Evolutionary conservation across 192 early-diverging fungal species (phyloP), one percentile per base, ranked within the genome.

Genomic region (Spizellomyces punctatus): DNA sequence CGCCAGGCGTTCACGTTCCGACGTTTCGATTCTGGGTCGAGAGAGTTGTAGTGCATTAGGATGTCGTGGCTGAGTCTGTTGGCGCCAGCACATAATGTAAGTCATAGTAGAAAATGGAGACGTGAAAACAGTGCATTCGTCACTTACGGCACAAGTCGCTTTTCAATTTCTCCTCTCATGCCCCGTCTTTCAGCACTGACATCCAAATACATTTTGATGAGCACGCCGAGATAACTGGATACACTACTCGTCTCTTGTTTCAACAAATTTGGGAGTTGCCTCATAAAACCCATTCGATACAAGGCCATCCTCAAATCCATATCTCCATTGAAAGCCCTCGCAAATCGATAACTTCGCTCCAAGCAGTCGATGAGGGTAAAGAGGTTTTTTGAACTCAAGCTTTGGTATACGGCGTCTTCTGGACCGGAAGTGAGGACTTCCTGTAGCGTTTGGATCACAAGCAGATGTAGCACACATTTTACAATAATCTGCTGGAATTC

Each of bases 211-310:
- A 93, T 91, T 66, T 91, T 91, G 73, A 91, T 87, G 66, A 97
- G 80, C 41, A 94, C 73, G 10, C 47, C 50, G 55, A 85, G 60
- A 66, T 91, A 65, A 76, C 85, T 48, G 83, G 81, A 87, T 77
- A 67, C 91, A 82, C 71, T 89, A 80, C 56, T 78, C 3, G 94
- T 94, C 79, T 98, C 96, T 76, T 95, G 93, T 69, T 94, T 95
- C 41, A 98, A 81, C 58, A 98, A 67, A 62, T 95, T 96, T 44
- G 96, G 96, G 64, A 96, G 79, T 45, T 93, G 92, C 44, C 94
- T 92, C 93, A 96, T 96, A 62, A 94, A 95, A 12, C 94, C 94
- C 78, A 89, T 89, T 73, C 81, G 89, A 84, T 79, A 92, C 65
- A 98, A 76, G 5, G 91, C 90, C 75, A 91, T 88, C 8, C 96